Percentiles rank a stretch among this genome's conserved stretches.
These are phyloP conservation scores for Chiua sp. DNA, from an alignment of 1,284 basidiomycete species.

Conservation along the genomic window DNA sequence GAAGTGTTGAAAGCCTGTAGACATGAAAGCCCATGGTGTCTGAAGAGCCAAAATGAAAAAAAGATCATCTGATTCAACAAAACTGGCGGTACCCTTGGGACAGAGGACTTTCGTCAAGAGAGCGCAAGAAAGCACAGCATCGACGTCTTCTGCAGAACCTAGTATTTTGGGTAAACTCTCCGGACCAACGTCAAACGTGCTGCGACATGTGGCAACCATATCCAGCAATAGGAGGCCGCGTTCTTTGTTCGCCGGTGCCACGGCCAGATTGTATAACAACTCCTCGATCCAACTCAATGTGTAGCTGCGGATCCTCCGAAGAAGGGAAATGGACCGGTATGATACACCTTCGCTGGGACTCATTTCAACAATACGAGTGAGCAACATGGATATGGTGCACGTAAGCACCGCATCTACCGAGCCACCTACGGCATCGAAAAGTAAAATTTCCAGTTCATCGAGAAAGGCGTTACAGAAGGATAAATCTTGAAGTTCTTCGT, in stretches of 20 bases:
- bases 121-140: conserved; percentile 41
- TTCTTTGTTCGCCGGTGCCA: no score
- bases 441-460: conserved; percentile 33
- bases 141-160: conserved; percentile 30
- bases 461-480: conserved; percentile 41
- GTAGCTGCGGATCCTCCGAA: conserved; percentile 39
- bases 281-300: no score
- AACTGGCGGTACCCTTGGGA: no score
- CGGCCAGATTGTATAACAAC: conserved; percentile 39
- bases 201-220: conserved; percentile 44
- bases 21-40: no score
- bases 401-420: conserved; percentile 44
- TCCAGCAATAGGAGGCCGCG: conserved; percentile 8
- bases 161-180: conserved; percentile 24
- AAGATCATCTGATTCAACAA: no score
- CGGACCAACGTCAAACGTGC: conserved; percentile 45
- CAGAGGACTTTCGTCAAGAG: conserved; percentile 33
- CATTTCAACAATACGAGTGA: conserved; percentile 39
- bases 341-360: conserved; percentile 10
- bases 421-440: conserved; percentile 37
- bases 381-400: conserved; percentile 38
- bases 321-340: conserved; percentile 23
- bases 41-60: no score
- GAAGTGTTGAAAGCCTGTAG: conserved; percentile 3
- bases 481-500: conserved; percentile 33